Base-by-base conservation (phyloP, 1,284 basidiomycete genomes). In the Jaminaea rosea region DNA sequence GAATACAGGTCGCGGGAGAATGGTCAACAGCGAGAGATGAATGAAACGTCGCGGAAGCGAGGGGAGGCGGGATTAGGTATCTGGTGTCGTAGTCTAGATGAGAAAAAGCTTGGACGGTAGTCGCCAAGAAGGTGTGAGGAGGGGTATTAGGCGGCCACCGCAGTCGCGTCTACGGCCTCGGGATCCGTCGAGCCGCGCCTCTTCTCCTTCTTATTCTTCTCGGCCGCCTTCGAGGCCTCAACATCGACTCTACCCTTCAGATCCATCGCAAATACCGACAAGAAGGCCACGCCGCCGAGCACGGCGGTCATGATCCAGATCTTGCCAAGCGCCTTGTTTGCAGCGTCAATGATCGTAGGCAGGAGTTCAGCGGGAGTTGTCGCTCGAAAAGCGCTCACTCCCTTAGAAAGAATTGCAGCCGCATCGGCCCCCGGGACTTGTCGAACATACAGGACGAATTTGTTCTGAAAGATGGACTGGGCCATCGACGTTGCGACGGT, bases 401-500 rank as follows among this genome's bases (percentile, higher is more conserved):
- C 59, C 23, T 63, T 46, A 5, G 46, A n/a, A 24, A 63, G n/a
- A 19, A 63, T 58, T 23, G 45, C 11, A 2, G 50, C 42, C 4
- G 53, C 29, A 24, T 58, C 39, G 2, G 52, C 56, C n/a, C 50
- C 52, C 17, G 56, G 56, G 5, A 63, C 50, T 2, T 46, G 5
- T 11, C 24, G 15, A 10, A 63, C 46, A 26, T 61, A 39, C 26
- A 52, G 19, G 31, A 56, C 26, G 31, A 61, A 63, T 36, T 60
- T 55, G 58, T 63, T 63, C 28, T 61, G 59, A 49, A 63, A 63
- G 44, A 63, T 52, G 17, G 53, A 27, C 29, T 63, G 60, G 39
- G 51, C 56, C 37, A 60, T 50, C 11, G 39, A 46, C 32, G 59
- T 56, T 31, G 60, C 55, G 39, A 63, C 50, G 11, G 61, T 59